Evolutionary conservation across 2,329 filamentous ascomycete genomes (phyloP), one percentile per base, ranked within the genome.

Genomic region (Colletotrichum liaoningense): DNA sequence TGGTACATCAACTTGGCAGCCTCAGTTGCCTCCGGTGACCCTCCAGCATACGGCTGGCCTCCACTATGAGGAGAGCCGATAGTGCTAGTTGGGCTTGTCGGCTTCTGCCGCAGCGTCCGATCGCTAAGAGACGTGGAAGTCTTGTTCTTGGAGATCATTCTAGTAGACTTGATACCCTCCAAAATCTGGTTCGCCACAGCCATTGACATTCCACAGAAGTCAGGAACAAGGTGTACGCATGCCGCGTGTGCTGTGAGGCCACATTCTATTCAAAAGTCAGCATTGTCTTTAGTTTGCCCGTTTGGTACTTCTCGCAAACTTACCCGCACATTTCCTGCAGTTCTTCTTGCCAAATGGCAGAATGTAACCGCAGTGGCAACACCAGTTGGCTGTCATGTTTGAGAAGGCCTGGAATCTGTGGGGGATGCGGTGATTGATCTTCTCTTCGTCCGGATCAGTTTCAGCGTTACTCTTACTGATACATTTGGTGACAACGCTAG

Each of bases 191-290:
- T 98, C 56, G 97, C 97, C 49, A 94, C 94, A 70, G 97, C 94
- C 97, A 98, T 98, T 33, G 95, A 97, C 95, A 99, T 99, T 78
- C 97, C 97, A 82, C 97, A 99, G 85, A 99, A 99, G 82, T 99
- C 97, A 24, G 97, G 97, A 38, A 99, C 96, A 77, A 99, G 90
- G 83, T 99, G 97, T 24, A 95, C 94, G 83, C 97, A 99, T 72
- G 93, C 90, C 24, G 95, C 93, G 83, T 99, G 97, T 75, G 94
- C 96, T 28, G 96, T 98, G 74, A 98, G 93, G 77, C 89, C 89
- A 83, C 97, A 99, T 90, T 99, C 97, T 92, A 79, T 72, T 75
- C 19, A n/a, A 33, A 35, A 24, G 76, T 85, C 79, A 84, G 79
- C 55, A 24, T 56, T 65, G 52, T 42, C 11, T 35, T 19, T 6